A percentile compares a stretch with the other conserved stretches of the same genome.
Conservation (phyloP, 83 land plant genomes). For the Picea engelmannii region DNA sequence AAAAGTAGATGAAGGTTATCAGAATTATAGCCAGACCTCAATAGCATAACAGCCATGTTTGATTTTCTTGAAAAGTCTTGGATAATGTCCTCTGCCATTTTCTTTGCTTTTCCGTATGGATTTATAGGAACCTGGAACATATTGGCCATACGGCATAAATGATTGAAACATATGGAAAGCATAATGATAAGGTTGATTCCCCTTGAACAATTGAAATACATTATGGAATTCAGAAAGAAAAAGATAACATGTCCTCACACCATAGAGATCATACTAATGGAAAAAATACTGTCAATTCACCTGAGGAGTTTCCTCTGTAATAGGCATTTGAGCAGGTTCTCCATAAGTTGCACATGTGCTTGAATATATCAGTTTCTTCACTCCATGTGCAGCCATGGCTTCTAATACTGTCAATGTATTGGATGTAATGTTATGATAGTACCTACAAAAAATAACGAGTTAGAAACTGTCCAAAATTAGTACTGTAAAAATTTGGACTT, state of each 20-base stretch:
- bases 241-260: not conserved
- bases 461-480: constrained; percentile 9
- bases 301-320: constrained; percentile 86
- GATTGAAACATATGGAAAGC: not conserved
- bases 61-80: constrained; percentile 65
- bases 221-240: not conserved
- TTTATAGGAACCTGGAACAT: constrained; percentile 71
- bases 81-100: constrained; percentile 92
- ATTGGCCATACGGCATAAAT: not conserved
- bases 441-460: constrained; percentile 32
- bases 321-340: constrained; percentile 86
- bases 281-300: constrained; percentile 21
- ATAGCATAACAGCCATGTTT: constrained; percentile 78
- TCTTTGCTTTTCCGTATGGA: constrained; percentile 93
- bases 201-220: not conserved
- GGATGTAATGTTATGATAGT: constrained; percentile 85
- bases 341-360: constrained; percentile 96
- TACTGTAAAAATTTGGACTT: not conserved
- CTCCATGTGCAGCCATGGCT: constrained; percentile 74
- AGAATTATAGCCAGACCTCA: constrained; percentile 41
- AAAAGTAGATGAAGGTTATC: not conserved
- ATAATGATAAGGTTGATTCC: not conserved
- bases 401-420: constrained; percentile 77
- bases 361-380: constrained; percentile 77
- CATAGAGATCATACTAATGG: not conserved